Conservation (phyloP, 1,284 basidiomycete species). For the Malassezia dermatis region DNA sequence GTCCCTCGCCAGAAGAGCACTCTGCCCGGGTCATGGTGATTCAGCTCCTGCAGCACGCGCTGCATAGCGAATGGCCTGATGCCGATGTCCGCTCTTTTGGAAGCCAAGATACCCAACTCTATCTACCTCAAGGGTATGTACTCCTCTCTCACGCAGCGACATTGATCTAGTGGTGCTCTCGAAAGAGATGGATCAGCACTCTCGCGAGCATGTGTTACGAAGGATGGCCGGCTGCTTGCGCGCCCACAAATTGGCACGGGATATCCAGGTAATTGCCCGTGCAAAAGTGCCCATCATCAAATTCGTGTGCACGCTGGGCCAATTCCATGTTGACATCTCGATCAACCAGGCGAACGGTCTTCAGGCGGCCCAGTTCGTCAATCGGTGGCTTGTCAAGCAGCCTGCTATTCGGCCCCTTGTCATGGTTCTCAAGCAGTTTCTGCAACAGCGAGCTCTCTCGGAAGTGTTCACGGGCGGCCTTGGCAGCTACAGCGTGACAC, state of each 20-base stretch:
- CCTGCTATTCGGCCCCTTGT: slow-evolving; percentile 59
- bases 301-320: slow-evolving; percentile 64
- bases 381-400: slow-evolving; percentile 64
- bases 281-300: slow-evolving; percentile 91
- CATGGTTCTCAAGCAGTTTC: slow-evolving; percentile 77
- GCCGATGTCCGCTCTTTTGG: slow-evolving; percentile 79
- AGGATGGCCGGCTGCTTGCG: slow-evolving; percentile 50
- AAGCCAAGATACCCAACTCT: slow-evolving; percentile 84
- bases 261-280: slow-evolving; percentile 71
- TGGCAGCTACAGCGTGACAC: slow-evolving; percentile 88
- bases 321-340: slow-evolving; percentile 47
- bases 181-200: slow-evolving; percentile 43
- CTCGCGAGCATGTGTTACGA: slow-evolving; percentile 48
- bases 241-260: slow-evolving; percentile 51
- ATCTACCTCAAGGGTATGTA: slow-evolving; percentile 80
- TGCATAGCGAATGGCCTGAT: slow-evolving; percentile 63
- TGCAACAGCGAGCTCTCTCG: slow-evolving; percentile 83
- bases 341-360: slow-evolving; percentile 59
- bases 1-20: slow-evolving; percentile 73
- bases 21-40: slow-evolving; percentile 70
- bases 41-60: slow-evolving; percentile 60
- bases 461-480: slow-evolving; percentile 92
- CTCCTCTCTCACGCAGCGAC: slow-evolving; percentile 52
- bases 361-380: slow-evolving; percentile 68
- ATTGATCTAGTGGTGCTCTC: slow-evolving; percentile 55